These are phyloP conservation scores for Mycena maculata DNA, from an alignment of 768 basidiomycete species.

Conservation along the genomic window DNA sequence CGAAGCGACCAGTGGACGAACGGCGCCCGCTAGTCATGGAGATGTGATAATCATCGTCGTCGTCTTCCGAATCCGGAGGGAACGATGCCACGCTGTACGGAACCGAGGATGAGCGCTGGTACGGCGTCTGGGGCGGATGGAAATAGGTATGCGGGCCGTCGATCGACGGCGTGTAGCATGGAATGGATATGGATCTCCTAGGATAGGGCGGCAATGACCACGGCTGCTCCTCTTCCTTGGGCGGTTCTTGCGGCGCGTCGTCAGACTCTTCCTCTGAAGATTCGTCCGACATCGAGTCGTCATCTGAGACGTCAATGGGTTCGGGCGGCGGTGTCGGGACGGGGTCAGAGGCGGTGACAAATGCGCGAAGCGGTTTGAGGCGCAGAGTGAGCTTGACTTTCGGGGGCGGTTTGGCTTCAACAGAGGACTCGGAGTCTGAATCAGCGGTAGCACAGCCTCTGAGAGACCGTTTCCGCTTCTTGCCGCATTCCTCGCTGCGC, in stretches of 20 bases:
- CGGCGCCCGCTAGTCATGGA: constrained; percentile 55
- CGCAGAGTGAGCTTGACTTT: constrained; percentile 80
- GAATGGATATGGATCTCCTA: constrained; percentile 68
- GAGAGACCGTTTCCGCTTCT: constrained; percentile 57
- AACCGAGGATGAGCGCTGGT: constrained; percentile 70
- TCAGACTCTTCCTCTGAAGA: constrained; percentile 54
- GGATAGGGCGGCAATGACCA: constrained; percentile 68
- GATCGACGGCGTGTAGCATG: constrained; percentile 62
- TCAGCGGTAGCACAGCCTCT: constrained; percentile 49
- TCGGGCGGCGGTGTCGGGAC: constrained; percentile 35
- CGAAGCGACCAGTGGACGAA: constrained; percentile 43
- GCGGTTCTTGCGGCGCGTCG: constrained; percentile 34
- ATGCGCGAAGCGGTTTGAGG: constrained; percentile 60
- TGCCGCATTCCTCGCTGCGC: constrained; percentile 39
- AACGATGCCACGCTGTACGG: constrained; percentile 70
- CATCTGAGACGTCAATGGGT: constrained; percentile 55
- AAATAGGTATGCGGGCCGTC: constrained; percentile 50
- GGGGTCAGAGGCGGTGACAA: constrained; percentile 28
- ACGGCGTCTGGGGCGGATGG: constrained; percentile 42
- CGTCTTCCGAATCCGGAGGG: constrained; percentile 79
- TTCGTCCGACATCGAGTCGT: constrained; percentile 57
- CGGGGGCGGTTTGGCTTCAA: constrained; percentile 59
- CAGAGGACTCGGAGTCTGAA: constrained; percentile 50
- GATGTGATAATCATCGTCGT: constrained; percentile 62
- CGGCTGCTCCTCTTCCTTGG: constrained; percentile 49